Evolutionary conservation across 768 basidiomycete genomes (phyloP), one percentile per base, ranked within the genome.

Genomic region (Mycena belliarum): DNA sequence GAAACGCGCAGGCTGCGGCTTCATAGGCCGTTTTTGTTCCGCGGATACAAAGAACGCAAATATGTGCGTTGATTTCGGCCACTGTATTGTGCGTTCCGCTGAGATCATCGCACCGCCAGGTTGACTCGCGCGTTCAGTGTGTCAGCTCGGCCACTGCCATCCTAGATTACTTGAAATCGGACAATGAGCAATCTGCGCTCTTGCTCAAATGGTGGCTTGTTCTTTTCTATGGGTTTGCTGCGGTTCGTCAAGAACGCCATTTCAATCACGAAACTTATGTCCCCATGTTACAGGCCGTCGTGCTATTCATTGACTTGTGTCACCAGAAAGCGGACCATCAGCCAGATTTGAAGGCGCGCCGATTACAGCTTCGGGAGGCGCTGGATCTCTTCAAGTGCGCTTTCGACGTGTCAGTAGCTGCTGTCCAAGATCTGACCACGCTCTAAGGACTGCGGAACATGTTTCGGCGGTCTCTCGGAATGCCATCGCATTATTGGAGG

Each of bases 231-330:
- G 66, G 67, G 2, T 68, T 70, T 44, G 60, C 65, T 15, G 69
- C 69, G 11, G 68, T 67, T 42, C 29, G 66, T 59, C 14, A 40
- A n/a, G 15, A 32, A 15, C 1, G 20, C n/a, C 18, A 26, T 25
- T 6, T 7, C 43, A 5, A n/a, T n/a, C n/a, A n/a, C n/a, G n/a
- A n/a, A n/a, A n/a, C n/a, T n/a, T n/a, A n/a, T n/a, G n/a, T n/a
- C n/a, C n/a, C 20, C 33, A 37, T 55, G n/a, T 20, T 29, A 3
- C 26, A 69, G 68, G 58, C 63, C 21, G 64, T 70, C 10, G 67
- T 70, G 16, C 56, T 70, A 18, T 70, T 70, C 43, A 66, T 67
- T 18, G 69, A 70, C 50, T 33, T 70, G 14, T 70, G 67, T 25
- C 61, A 68, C 32, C 51, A 56, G 12, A 63, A 65, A 28, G 57